Percentiles rank a stretch among this genome's conserved stretches.
Evolutionary conservation across 2,329 filamentous ascomycete species (phyloP).

Genomic region (Furcasterigmium sp.): DNA sequence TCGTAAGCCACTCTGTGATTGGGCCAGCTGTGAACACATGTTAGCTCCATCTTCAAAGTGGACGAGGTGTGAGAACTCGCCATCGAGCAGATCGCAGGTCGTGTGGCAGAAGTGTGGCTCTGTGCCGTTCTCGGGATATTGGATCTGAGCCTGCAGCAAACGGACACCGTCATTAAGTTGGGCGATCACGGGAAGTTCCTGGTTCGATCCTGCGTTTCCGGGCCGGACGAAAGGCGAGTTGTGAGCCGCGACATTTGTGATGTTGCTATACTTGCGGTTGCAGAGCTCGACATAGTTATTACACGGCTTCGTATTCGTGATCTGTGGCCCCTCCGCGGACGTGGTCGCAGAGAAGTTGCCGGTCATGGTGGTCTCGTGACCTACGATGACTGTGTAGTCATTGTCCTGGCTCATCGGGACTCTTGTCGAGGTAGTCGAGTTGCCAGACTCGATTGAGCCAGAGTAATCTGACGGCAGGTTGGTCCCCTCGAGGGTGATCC

Average conservation of each 20-base stretch:
- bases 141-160: conserved; percentile 59
- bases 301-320: conserved; percentile 72
- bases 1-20: conserved; percentile 66
- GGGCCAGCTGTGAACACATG: conserved; percentile 50
- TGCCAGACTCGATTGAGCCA: background rate
- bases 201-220: conserved; percentile 73
- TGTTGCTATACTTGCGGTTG: conserved; percentile 70
- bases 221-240: conserved; percentile 72
- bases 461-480: conserved; percentile 4
- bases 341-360: conserved; percentile 36
- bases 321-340: conserved; percentile 33
- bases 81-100: conserved; percentile 72
- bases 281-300: conserved; percentile 78
- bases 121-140: conserved; percentile 45
- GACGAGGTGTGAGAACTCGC: background rate
- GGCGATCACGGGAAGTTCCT: conserved; percentile 58
- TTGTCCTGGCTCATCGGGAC: conserved; percentile 21
- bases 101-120: conserved; percentile 77
- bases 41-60: conserved; percentile 1
- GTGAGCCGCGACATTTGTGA: conserved; percentile 72
- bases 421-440: conserved; percentile 24
- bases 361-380: conserved; percentile 36
- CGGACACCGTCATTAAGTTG: conserved; percentile 76
- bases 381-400: conserved; percentile 36
- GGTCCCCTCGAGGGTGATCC: conserved; percentile 32